Conservation (phyloP, 768 basidiomycete species). For the Strobilomyces dryophilus region DNA sequence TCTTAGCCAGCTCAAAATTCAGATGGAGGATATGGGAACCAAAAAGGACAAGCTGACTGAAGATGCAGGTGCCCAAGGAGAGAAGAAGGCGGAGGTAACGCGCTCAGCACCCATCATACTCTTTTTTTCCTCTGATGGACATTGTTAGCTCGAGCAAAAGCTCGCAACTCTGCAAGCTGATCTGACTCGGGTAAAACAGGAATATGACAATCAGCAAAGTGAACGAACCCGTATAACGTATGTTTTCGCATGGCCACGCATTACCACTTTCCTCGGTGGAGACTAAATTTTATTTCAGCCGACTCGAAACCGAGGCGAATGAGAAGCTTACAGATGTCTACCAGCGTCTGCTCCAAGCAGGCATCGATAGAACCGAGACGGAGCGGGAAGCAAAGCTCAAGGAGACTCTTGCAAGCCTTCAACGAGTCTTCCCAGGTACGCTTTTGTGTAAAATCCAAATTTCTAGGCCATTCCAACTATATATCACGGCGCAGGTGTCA, state of each 20-base stretch:
- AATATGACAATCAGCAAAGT: slow-evolving; percentile 80
- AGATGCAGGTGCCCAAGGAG: slow-evolving; percentile 46
- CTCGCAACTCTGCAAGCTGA: slow-evolving; percentile 54
- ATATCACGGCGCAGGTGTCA: slow-evolving; percentile 55
- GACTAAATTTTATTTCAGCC: slow-evolving; percentile 41
- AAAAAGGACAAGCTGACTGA: slow-evolving; percentile 53
- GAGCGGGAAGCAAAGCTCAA: slow-evolving; percentile 82
- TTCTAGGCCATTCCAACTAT: not conserved
- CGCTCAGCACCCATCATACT: too few relatives aligned
- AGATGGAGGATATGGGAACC: slow-evolving; percentile 58
- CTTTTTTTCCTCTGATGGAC: not conserved
- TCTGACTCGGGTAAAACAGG: slow-evolving; percentile 62
- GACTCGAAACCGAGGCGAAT: slow-evolving; percentile 86
- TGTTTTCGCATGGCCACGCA: not conserved
- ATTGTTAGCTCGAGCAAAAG: slow-evolving; percentile 51
- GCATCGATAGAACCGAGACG: slow-evolving; percentile 81
- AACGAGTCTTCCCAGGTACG: slow-evolving; percentile 84
- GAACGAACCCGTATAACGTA: slow-evolving; percentile 80
- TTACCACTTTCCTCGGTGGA: not conserved
- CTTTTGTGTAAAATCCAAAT: not conserved
- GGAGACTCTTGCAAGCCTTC: slow-evolving; percentile 79
- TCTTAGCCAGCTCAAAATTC: slow-evolving; percentile 63
- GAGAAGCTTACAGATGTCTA: slow-evolving; percentile 85
- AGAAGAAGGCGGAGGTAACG: slow-evolving; percentile 56
- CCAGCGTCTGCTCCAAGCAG: slow-evolving; percentile 83